These are phyloP conservation scores for Agrocybe praecox DNA, from an alignment of 768 basidiomycete species.

Conservation along the genomic window DNA sequence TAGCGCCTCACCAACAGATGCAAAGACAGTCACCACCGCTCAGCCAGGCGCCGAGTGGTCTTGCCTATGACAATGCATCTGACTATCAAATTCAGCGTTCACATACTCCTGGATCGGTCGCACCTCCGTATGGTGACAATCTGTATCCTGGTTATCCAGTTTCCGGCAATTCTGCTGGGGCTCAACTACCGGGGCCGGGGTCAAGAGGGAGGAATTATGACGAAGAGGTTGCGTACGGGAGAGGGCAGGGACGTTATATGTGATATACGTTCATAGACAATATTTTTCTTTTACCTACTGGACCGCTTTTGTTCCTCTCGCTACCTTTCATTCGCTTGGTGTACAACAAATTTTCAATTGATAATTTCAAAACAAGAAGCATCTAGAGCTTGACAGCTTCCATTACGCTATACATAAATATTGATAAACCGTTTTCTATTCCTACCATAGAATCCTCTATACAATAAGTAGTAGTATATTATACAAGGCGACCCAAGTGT, in stretches of 20 bases:
- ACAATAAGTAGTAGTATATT: background rate
- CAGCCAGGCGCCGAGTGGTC: constrained; percentile 23
- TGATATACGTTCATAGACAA: constrained; percentile 22
- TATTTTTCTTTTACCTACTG: constrained; percentile 18
- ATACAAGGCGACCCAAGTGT: background rate
- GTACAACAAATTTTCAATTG: constrained; percentile 8
- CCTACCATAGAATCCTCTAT: background rate
- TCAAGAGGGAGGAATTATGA: constrained; percentile 32
- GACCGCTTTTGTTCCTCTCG: constrained; percentile 15
- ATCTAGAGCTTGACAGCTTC: background rate
- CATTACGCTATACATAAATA: background rate
- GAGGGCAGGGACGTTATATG: constrained; percentile 27
- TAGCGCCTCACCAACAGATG: constrained; percentile 18
- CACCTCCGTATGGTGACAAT: constrained; percentile 2
- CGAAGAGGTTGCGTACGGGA: constrained; percentile 31
- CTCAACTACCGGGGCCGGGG: constrained; percentile 13
- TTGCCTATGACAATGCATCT: constrained; percentile 41
- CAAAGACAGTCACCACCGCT: constrained; percentile 19
- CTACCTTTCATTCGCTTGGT: constrained; percentile 12
- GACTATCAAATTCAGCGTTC: constrained; percentile 13
- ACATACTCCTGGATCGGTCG: constrained; percentile 32
- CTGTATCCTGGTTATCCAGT: constrained; percentile 12
- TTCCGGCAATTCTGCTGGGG: constrained; percentile 10
- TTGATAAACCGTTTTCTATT: background rate
- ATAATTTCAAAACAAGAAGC: background rate